phyloP scores from a whole-genome alignment of 2,329 filamentous ascomycete genomes.

The Trichoderma koningii region DNA sequence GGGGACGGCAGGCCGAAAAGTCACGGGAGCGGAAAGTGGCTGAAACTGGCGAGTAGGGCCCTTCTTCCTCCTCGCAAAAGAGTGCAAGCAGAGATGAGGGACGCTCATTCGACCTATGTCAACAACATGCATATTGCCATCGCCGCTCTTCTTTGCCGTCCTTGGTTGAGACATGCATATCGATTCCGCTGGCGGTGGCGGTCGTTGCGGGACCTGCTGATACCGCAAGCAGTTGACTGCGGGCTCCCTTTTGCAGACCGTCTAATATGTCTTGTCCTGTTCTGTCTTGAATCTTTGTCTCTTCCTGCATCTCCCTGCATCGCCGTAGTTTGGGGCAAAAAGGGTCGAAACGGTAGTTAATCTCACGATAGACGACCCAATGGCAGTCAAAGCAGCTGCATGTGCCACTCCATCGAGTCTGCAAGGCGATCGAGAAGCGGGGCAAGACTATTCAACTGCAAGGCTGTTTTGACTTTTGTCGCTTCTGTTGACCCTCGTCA shows the following conservation, averaged over 20 bases:
- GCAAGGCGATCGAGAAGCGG: too few species aligned
- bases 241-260: too few species aligned
- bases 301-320: not conserved
- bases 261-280: not conserved
- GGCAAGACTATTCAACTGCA: too few species aligned
- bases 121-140: too few species aligned
- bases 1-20: not conserved
- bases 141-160: not conserved
- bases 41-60: not conserved
- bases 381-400: not conserved
- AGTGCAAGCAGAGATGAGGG: too few species aligned
- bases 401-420: not conserved
- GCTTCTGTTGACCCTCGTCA: too few species aligned
- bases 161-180: constrained; percentile 16
- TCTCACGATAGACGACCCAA: constrained; percentile 11
- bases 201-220: not conserved
- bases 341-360: too few species aligned
- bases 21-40: constrained; percentile 20
- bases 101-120: too few species aligned
- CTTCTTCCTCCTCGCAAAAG: not conserved
- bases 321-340: not conserved
- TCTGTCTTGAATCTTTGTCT: not conserved
- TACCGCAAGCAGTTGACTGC: not conserved
- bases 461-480: too few species aligned
- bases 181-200: constrained; percentile 17